Evolutionary conservation across 2,329 filamentous ascomycete genomes (phyloP).

Genomic region (Verruconis gallopava): DNA sequence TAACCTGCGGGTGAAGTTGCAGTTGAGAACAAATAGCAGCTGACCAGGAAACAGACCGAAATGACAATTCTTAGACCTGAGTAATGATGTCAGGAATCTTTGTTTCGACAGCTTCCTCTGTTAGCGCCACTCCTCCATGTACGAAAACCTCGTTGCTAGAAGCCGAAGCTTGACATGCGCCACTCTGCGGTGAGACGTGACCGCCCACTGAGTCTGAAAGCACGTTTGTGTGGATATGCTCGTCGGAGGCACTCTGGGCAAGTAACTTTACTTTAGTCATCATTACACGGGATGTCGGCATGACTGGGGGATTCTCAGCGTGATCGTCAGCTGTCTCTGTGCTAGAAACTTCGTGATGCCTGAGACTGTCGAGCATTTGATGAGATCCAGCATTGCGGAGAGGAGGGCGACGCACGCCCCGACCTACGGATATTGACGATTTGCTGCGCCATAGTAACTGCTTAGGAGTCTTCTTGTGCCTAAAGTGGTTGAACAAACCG

Average conservation of each 20-base stretch:
- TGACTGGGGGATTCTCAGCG: no score
- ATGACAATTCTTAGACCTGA: no score
- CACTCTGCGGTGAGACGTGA: background rate
- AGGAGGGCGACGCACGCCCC: background rate
- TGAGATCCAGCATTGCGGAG: background rate
- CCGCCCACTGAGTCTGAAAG: background rate
- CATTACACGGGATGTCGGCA: no score
- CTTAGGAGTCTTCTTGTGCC: background rate
- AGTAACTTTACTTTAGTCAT: no score
- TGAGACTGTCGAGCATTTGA: background rate
- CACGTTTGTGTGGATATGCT: background rate
- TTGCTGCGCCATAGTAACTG: background rate
- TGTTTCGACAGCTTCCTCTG: constrained; percentile 43
- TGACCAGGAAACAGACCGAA: no score
- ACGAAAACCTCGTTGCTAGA: constrained; percentile 29
- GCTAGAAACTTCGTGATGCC: background rate
- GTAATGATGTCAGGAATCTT: constrained; percentile 28
- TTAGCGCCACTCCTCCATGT: constrained; percentile 40
- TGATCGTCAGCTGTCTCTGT: background rate
- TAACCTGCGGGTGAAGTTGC: no score
- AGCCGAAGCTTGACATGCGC: background rate
- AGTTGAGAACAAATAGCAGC: no score
- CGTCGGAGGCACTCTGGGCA: background rate
- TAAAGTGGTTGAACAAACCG: background rate
- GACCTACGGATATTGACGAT: background rate